These are phyloP conservation scores for Botrytis medusae DNA, from an alignment of 2,329 filamentous ascomycete species.

Conservation along the genomic window DNA sequence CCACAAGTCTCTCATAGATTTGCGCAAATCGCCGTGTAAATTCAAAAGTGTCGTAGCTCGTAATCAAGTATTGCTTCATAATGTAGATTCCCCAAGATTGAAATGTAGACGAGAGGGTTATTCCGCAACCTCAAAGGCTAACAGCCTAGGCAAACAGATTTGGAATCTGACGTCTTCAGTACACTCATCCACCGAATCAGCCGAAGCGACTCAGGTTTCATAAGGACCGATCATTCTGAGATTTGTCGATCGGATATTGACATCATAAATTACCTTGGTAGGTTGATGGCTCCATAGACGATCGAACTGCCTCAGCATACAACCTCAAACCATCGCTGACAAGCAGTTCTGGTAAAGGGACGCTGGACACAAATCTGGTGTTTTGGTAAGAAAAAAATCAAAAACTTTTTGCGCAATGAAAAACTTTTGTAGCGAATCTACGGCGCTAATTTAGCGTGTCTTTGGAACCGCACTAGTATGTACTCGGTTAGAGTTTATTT, in stretches of 20 bases:
- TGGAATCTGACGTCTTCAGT: constrained; percentile 81
- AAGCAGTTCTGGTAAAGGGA: constrained; percentile 73
- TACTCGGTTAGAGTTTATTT: background rate
- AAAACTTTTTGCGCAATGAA: constrained; percentile 39
- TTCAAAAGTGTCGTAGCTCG: background rate
- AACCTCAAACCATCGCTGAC: constrained; percentile 57
- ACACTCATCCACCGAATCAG: constrained; percentile 64
- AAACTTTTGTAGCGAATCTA: constrained; percentile 30
- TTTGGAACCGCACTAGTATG: background rate
- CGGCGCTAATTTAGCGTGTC: constrained; percentile 21
- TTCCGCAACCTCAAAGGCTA: constrained; percentile 84
- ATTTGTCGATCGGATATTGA: constrained; percentile 95
- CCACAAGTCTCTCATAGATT: background rate
- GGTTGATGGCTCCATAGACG: constrained; percentile 72
- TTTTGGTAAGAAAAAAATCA: constrained; percentile 44
- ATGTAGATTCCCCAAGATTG: constrained; percentile 15
- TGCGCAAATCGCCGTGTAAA: background rate
- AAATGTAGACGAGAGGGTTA: constrained; percentile 40
- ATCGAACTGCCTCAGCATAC: constrained; percentile 85
- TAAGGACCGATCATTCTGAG: constrained; percentile 71
- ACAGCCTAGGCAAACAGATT: constrained; percentile 86
- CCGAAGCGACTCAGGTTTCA: constrained; percentile 67
- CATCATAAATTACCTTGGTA: constrained; percentile 57
- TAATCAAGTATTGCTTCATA: background rate
- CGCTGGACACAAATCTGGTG: constrained; percentile 83